These are phyloP conservation scores for Chaetomium fimeti DNA, from an alignment of 495 filamentous ascomycete species.

Conservation along the genomic window DNA sequence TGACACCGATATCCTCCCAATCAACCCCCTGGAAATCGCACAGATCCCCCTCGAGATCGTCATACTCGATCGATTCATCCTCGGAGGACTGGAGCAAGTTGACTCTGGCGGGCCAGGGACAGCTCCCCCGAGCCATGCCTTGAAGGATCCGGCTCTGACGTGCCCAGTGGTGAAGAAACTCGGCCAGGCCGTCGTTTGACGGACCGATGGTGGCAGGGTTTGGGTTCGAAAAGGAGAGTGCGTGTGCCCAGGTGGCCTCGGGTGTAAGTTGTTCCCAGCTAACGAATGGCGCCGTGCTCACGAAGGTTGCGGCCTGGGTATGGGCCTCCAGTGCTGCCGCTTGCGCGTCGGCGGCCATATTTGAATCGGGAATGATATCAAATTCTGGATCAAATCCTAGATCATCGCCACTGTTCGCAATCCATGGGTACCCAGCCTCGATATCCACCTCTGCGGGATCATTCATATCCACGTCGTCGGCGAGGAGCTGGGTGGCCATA, in stretches of 20 bases:
- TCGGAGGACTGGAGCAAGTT: slow-evolving; percentile 21
- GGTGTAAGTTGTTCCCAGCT: neutral
- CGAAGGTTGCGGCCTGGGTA: neutral
- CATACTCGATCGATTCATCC: slow-evolving; percentile 34
- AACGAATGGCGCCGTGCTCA: neutral
- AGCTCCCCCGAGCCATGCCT: slow-evolving; percentile 20
- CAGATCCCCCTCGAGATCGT: slow-evolving; percentile 55
- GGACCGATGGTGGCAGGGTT: slow-evolving; percentile 30
- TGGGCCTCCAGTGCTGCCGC: neutral
- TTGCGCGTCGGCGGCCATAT: slow-evolving; percentile 8
- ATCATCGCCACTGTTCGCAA: too few relatives aligned
- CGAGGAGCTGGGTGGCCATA: slow-evolving; percentile 22
- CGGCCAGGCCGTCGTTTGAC: slow-evolving; percentile 31
- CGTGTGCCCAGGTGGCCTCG: slow-evolving; percentile 13
- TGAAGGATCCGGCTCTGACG: slow-evolving; percentile 23
- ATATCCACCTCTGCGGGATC: slow-evolving; percentile 12
- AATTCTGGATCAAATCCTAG: too few relatives aligned
- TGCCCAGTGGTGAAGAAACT: slow-evolving; percentile 38
- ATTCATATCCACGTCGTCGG: slow-evolving; percentile 27
- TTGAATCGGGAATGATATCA: too few relatives aligned
- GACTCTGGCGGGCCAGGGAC: slow-evolving; percentile 29
- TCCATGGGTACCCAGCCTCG: neutral
- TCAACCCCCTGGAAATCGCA: slow-evolving; percentile 79
- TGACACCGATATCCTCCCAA: slow-evolving; percentile 65
- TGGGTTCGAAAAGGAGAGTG: slow-evolving; percentile 25